Evolutionary conservation across 2,329 filamentous ascomycete species (phyloP).

Genomic region (Colletotrichum caudatum): DNA sequence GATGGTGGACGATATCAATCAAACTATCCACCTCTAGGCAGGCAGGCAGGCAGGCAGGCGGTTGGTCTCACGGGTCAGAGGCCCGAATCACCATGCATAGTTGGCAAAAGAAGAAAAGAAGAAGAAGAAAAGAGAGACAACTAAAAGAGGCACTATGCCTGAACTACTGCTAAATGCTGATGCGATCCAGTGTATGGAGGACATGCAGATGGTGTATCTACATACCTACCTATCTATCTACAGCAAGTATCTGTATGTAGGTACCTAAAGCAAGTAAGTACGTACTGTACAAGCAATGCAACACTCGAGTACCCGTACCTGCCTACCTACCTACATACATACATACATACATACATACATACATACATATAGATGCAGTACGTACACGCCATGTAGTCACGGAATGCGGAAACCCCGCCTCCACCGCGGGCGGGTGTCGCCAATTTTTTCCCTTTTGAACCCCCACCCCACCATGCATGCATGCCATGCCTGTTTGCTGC

Average conservation of each 20-base stretch:
- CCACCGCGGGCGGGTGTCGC: constrained; percentile 3
- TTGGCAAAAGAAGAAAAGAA: neutral
- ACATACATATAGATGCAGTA: no score
- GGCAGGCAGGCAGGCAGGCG: neutral
- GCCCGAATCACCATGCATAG: neutral
- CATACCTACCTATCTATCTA: no score
- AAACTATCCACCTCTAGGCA: neutral
- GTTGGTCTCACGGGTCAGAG: neutral
- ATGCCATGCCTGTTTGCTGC: neutral
- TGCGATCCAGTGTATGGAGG: neutral
- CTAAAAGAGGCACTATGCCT: neutral
- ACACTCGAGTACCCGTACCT: no score
- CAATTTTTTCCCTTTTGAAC: neutral
- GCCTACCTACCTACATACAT: no score
- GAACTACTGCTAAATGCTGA: neutral
- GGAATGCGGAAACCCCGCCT: constrained; percentile 25
- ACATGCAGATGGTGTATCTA: no score
- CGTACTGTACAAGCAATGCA: no score
- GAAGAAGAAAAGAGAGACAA: no score
- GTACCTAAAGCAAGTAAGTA: no score
- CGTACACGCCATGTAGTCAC: constrained; percentile 5
- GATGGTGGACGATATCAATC: neutral
- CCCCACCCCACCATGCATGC: no score
- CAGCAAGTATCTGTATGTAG: no score
- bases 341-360: no score